A percentile compares a stretch with the other conserved stretches of the same genome.
These are phyloP conservation scores for Rachicladosporium sp. DNA, from an alignment of 2,329 filamentous ascomycete species.

Conservation along the genomic window DNA sequence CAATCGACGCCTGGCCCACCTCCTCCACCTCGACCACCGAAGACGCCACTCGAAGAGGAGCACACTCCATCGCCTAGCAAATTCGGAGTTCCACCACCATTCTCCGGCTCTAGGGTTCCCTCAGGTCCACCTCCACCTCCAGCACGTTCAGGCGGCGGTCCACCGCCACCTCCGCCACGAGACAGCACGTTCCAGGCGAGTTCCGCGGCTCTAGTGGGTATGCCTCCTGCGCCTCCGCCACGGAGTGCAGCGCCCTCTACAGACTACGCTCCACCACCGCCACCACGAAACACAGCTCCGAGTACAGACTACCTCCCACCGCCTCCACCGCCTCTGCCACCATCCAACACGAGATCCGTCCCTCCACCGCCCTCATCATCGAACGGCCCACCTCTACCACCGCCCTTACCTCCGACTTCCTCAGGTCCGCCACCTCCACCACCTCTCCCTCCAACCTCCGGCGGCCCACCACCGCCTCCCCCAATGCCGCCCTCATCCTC, in stretches of 20 bases:
- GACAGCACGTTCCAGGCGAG: constrained; percentile 40
- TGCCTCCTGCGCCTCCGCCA: constrained; percentile 43
- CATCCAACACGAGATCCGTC: no score
- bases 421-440: constrained; percentile 26
- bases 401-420: constrained; percentile 26
- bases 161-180: constrained; percentile 38
- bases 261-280: constrained; percentile 19
- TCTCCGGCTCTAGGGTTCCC: constrained; percentile 49
- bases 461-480: constrained; percentile 34
- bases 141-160: constrained; percentile 37
- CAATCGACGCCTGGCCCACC: constrained; percentile 37
- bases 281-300: not conserved
- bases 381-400: constrained; percentile 26
- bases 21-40: constrained; percentile 35
- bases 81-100: constrained; percentile 71
- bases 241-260: constrained; percentile 30
- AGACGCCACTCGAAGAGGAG: constrained; percentile 51
- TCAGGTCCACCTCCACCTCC: constrained; percentile 64
- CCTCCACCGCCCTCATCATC: constrained; percentile 24
- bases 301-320: constrained; percentile 15
- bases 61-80: constrained; percentile 23
- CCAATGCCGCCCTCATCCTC: constrained; percentile 31
- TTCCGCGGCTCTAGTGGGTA: constrained; percentile 26
- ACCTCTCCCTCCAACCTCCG: constrained; percentile 8
- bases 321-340: constrained; percentile 29